These are phyloP conservation scores for Sporothrix sp. DNA, from an alignment of 2,329 filamentous ascomycete genomes.

Conservation along the genomic window DNA sequence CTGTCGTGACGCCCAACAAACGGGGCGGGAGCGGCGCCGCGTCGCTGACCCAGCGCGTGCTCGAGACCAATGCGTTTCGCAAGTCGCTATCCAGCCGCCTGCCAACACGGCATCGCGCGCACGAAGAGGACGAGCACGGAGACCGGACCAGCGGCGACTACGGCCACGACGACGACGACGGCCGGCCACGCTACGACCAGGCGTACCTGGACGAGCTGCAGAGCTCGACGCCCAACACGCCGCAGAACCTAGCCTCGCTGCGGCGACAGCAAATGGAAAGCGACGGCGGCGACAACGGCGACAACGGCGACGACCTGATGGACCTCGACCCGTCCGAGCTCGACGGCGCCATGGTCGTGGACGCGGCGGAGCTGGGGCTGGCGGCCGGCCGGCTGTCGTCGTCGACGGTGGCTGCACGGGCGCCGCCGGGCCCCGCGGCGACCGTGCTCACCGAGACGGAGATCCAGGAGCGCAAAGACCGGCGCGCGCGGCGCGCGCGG, in stretches of 20 bases:
- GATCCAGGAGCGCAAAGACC: constrained; percentile 83
- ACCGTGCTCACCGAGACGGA: constrained; percentile 71
- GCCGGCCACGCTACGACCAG: constrained; percentile 71
- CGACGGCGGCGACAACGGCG: constrained; percentile 27
- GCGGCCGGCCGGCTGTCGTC: constrained; percentile 16
- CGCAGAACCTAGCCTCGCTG: constrained; percentile 46
- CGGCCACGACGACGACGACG: constrained; percentile 40
- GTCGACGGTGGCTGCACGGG: constrained; percentile 11
- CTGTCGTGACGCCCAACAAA: constrained; percentile 45
- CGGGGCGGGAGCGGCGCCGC: constrained; percentile 25
- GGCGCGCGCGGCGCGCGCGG: constrained; percentile 69
- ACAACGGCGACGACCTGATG: constrained; percentile 41
- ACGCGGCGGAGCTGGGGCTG: constrained; percentile 31
- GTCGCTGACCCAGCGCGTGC: constrained; percentile 21
- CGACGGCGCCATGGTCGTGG: constrained; percentile 56
- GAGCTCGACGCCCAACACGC: constrained; percentile 74
- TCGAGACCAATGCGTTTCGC: constrained; percentile 32
- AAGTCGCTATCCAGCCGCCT: constrained; percentile 37
- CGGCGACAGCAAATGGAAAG: constrained; percentile 27
- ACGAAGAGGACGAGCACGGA: constrained; percentile 35
- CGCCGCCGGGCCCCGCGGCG: constrained; percentile 23
- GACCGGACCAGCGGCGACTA: constrained; percentile 37
- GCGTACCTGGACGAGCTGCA: constrained; percentile 81
- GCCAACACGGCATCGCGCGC: constrained; percentile 38
- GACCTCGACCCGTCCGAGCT: constrained; percentile 50